Base-by-base conservation (phyloP, 306 rosid species). In the Alnus rubra region DNA sequence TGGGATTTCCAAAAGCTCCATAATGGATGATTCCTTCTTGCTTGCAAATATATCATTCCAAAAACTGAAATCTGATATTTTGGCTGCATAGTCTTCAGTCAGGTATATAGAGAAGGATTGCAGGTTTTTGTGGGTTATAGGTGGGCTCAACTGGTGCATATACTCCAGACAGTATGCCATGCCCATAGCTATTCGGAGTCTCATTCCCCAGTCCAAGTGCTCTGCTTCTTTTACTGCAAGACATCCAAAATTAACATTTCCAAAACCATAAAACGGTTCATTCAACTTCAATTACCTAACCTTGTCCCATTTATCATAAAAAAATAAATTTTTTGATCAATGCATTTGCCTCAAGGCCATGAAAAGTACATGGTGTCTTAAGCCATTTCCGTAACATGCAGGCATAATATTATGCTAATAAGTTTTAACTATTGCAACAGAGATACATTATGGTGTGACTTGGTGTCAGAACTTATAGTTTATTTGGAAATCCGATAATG, bases 71-170 rank as follows among this genome's bases (percentile, higher is more conserved):
- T 91, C 97, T 16, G 98, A 92, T 77, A 92, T 16, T 75, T 95
- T 91, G 45, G 98, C 95, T 5, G 98, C 98, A 12, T 90, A 91
- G 74, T 95, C 98, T 86, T 95, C 98, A 0, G 98, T 91, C 16
- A 95, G 87, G 82, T 87, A 91, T 70, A 95, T 83, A 31, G 94
- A 83, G 8, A 96, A 91, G 62, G 98, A 92, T 18, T 76, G 82
- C 56, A 95, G 85, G 84, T 85, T 87, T 78, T 77, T 81, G 44
- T 84, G 91, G 28, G 74, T 52, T 71, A 88, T 76, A 9, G 98
- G 96, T 69, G 97, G 98, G 71, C 80, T 82, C 74, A 90, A 85
- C 56, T 88, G 83, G 88, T 92, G 98, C 83, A 92, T 81, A 78
- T 95, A 88, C 72, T 95, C 97, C n/a, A 95, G 84, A 76, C 97